phyloP scores from a whole-genome alignment of 805 yeast genomes.

The Jamesozyma spencerorum region DNA sequence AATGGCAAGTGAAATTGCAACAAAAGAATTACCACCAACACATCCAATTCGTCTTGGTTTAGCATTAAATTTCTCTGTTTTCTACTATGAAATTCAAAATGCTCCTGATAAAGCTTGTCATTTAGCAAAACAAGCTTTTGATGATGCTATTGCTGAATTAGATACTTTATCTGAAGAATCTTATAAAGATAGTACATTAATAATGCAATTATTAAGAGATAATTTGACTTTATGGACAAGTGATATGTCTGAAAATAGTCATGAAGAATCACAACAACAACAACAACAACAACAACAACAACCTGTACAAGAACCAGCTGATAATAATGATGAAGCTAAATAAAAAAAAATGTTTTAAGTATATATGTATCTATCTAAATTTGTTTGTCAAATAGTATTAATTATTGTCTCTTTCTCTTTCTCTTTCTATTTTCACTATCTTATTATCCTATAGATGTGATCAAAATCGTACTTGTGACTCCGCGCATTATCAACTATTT shows the following conservation, averaged over 20 bases:
- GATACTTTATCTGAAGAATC: constrained; percentile 97
- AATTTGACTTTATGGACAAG: constrained; percentile 97
- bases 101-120: constrained; percentile 99
- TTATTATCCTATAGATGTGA: no score
- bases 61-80: constrained; percentile 95
- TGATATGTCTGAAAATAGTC: constrained; percentile 79
- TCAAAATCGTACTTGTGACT: no score
- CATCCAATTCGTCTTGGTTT: constrained; percentile 97
- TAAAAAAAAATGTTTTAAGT: no score
- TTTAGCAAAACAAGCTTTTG: constrained; percentile 97
- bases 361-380: no score
- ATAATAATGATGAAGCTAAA: constrained; percentile 18
- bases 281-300: no score
- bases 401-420: no score
- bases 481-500: no score
- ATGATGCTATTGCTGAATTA: constrained; percentile 97
- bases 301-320: no score
- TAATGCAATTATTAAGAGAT: constrained; percentile 98
- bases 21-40: constrained; percentile 93
- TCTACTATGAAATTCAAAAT: constrained; percentile 95
- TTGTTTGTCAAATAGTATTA: no score
- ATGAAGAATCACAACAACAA: constrained; percentile 31
- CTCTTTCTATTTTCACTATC: no score
- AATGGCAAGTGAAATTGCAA: constrained; percentile 94
- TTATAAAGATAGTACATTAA: constrained; percentile 95